Evolutionary conservation across 148 eudicot species (phyloP).

Genomic region (Cornus florida): DNA sequence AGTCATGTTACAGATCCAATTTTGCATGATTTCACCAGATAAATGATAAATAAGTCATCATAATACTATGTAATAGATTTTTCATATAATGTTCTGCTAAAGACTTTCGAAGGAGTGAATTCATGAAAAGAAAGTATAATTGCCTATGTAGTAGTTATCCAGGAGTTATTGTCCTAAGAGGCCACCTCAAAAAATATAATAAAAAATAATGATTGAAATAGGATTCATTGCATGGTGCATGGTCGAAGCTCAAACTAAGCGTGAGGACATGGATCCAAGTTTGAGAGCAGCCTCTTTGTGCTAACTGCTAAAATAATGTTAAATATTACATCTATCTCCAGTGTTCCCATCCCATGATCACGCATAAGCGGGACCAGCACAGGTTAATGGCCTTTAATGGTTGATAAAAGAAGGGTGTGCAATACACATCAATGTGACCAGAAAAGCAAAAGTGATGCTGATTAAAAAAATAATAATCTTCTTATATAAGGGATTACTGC

Average conservation of each 20-base stretch:
- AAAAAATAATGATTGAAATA: no score
- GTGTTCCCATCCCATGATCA: no score
- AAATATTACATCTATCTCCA: no score
- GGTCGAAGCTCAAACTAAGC: no score
- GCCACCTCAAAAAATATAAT: not conserved
- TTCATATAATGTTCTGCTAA: not conserved
- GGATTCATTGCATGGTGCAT: no score
- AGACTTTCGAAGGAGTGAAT: not conserved
- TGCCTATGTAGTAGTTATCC: not conserved
- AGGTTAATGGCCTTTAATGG: no score
- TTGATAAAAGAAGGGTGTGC: not conserved
- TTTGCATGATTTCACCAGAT: not conserved
- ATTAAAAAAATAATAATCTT: no score
- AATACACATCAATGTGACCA: not conserved
- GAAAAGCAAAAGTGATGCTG: not conserved
- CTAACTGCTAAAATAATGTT: no score
- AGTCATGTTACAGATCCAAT: not conserved
- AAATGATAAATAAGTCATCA: not conserved
- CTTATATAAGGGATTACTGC: not conserved
- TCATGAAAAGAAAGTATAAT: not conserved
- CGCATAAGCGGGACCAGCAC: no score
- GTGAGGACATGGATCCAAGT: no score
- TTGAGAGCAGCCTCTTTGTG: no score
- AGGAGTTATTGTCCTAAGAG: not conserved
- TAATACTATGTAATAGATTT: not conserved